Conservation (phyloP, 176 grass and related monocot species). For the Eragrostis curvula region DNA sequence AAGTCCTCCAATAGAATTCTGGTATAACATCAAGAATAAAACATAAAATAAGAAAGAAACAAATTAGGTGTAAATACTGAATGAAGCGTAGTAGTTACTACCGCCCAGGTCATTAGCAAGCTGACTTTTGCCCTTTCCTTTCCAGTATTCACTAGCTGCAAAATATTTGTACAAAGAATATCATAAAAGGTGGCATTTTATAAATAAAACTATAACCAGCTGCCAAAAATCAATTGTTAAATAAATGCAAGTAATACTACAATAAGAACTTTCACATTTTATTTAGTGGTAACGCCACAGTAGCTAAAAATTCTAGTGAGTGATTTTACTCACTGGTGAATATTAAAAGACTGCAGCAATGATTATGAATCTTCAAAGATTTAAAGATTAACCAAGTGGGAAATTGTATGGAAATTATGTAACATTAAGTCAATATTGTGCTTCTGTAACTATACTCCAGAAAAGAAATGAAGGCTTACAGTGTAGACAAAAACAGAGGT, state of each 20-base stretch:
- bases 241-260: constrained; percentile 10
- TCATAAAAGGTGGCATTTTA: constrained; percentile 12
- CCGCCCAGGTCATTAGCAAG: constrained; percentile 93
- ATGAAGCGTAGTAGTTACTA: constrained; percentile 46
- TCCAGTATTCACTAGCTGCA: constrained; percentile 93
- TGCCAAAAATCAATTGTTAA: background rate
- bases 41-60: background rate
- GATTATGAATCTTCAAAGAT: constrained; percentile 14
- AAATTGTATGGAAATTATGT: background rate
- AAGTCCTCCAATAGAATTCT: constrained; percentile 97
- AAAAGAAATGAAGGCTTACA: constrained; percentile 59
- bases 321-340: background rate
- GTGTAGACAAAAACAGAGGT: constrained; percentile 94
- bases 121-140: constrained; percentile 97
- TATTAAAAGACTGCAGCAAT: constrained; percentile 14
- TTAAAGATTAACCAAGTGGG: background rate
- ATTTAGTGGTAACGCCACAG: too few relatives aligned
- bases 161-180: constrained; percentile 33
- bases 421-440: background rate
- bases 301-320: background rate
- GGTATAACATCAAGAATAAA: constrained; percentile 46
- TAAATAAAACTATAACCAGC: constrained; percentile 14
- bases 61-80: background rate
- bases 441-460: constrained; percentile 15
- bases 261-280: background rate